These are phyloP conservation scores for Amoeboaphelidium protococcarum DNA, from an alignment of 371 early-diverging fungal genomes.

Conservation along the genomic window DNA sequence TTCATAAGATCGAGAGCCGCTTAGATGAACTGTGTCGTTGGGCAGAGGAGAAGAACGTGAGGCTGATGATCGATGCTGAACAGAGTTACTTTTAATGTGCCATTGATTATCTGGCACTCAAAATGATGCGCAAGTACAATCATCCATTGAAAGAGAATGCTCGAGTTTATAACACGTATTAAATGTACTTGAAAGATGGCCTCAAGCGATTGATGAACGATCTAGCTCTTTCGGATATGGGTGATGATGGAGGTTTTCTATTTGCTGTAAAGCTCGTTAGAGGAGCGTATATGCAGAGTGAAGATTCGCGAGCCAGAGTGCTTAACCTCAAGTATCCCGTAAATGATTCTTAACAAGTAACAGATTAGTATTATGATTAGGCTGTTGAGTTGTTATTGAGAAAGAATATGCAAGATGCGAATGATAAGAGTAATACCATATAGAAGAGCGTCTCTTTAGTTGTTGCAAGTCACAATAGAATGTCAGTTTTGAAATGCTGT, in stretches of 20 bases:
- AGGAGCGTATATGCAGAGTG: conserved; percentile 72
- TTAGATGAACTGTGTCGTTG: background rate
- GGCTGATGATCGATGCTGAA: conserved; percentile 79
- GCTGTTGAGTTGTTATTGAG: conserved; percentile 42
- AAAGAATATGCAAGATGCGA: conserved; percentile 11
- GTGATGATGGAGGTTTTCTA: conserved; percentile 30
- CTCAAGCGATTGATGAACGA: conserved; percentile 33
- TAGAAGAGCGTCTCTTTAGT: conserved; percentile 31
- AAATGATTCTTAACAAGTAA: conserved; percentile 43
- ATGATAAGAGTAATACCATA: conserved; percentile 3
- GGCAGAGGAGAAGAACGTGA: conserved; percentile 14
- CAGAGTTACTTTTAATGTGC: conserved; percentile 78
- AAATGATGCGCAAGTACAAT: conserved; percentile 37
- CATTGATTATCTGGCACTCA: conserved; percentile 54
- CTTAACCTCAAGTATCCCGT: conserved; percentile 49
- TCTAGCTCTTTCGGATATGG: conserved; percentile 23
- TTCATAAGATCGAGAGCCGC: background rate
- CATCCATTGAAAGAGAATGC: conserved; percentile 10
- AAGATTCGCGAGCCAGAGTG: conserved; percentile 44
- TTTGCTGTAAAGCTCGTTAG: conserved; percentile 82
- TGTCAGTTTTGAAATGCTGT: conserved; percentile 22
- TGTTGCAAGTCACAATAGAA: conserved; percentile 76
- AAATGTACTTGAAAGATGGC: conserved; percentile 69
- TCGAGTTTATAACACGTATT: conserved; percentile 62
- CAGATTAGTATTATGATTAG: conserved; percentile 54